Evolutionary conservation across 2,329 filamentous ascomycete genomes (phyloP).

Genomic region (Claviceps pazoutovae): DNA sequence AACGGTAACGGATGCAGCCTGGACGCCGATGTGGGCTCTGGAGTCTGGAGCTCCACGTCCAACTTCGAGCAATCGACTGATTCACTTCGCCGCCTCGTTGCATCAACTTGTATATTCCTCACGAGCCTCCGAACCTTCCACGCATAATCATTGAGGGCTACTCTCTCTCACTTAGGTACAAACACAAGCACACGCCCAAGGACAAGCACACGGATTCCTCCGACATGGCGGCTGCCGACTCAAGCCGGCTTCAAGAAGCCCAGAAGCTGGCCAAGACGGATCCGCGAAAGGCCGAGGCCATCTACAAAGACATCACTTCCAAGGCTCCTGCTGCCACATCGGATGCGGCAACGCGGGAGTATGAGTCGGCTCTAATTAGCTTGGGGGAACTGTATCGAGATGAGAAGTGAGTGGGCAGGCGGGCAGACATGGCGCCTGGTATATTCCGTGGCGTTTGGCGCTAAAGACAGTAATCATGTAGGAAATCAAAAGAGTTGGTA

Average conservation of each 20-base stretch:
- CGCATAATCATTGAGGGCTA: background rate
- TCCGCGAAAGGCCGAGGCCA: conserved; percentile 68
- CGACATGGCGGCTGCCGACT: conserved; percentile 44
- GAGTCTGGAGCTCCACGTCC: no score
- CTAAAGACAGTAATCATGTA: conserved; percentile 19
- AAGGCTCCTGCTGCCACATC: conserved; percentile 69
- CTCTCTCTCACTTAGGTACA: background rate
- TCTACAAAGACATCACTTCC: conserved; percentile 82
- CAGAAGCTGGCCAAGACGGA: conserved; percentile 70
- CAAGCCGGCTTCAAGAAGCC: conserved; percentile 68
- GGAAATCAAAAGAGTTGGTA: conserved; percentile 72
- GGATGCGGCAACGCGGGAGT: conserved; percentile 79
- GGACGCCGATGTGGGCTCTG: no score
- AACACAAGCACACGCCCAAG: background rate
- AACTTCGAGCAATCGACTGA: background rate
- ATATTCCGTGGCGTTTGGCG: background rate
- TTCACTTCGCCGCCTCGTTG: background rate
- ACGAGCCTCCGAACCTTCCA: background rate
- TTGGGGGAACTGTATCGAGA: conserved; percentile 89
- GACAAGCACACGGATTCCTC: background rate
- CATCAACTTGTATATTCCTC: background rate
- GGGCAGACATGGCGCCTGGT: background rate
- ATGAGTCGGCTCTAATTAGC: conserved; percentile 76
- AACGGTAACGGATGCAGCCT: no score
- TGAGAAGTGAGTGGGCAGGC: conserved; percentile 47